Percentiles rank a stretch among this genome's conserved stretches.
Evolutionary conservation across 305 asterid genomes (phyloP).

Genomic region (Fraxinus sp.): DNA sequence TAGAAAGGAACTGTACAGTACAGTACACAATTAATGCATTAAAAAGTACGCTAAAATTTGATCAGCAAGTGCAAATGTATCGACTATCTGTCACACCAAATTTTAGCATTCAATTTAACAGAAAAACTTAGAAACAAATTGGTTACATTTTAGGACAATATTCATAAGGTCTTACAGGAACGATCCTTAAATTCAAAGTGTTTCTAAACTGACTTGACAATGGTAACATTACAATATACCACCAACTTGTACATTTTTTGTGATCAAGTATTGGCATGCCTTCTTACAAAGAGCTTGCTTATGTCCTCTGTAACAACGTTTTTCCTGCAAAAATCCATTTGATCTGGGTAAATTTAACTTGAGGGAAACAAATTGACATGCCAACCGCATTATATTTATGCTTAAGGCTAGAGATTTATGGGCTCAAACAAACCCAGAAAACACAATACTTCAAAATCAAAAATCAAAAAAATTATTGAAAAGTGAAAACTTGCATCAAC

Average conservation of each 20-base stretch:
- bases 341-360: slow-evolving; percentile 13
- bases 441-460: background rate
- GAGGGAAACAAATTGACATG: background rate
- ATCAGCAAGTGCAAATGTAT: background rate
- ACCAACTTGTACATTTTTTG: slow-evolving; percentile 28
- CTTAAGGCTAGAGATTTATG: background rate
- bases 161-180: background rate
- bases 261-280: slow-evolving; percentile 37
- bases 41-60: background rate
- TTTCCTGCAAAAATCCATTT: slow-evolving; percentile 57
- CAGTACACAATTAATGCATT: background rate
- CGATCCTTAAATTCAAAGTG: background rate
- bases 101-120: background rate
- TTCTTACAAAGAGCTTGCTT: slow-evolving; percentile 74
- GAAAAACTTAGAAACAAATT: background rate
- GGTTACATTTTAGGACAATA: background rate
- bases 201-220: slow-evolving; percentile 1
- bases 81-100: background rate
- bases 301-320: slow-evolving; percentile 87
- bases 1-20: background rate
- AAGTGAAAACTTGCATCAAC: background rate
- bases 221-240: background rate
- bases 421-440: background rate
- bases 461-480: background rate
- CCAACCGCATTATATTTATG: background rate